A percentile compares a stretch with the other conserved stretches of the same genome.
Conservation (phyloP, 2,329 filamentous ascomycete species). For the Botryotinia globosa region DNA sequence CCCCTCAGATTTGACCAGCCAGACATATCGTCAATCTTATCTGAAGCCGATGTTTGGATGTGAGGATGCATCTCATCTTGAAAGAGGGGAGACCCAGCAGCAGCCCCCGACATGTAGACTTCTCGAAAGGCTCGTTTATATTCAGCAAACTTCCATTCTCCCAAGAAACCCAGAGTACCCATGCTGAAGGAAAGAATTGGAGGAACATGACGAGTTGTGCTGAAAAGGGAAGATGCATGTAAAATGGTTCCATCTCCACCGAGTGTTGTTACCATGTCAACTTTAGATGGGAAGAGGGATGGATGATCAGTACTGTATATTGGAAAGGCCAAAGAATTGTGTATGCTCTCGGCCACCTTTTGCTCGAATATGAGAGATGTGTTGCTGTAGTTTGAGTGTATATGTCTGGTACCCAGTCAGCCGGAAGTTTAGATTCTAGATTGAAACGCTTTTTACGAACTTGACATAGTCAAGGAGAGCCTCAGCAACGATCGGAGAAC, state of each 20-base stretch:
- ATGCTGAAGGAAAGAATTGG: constrained; percentile 95
- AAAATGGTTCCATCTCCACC: constrained; percentile 92
- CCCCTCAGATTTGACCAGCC: constrained; percentile 74
- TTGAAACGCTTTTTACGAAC: constrained; percentile 23
- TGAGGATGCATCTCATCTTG: constrained; percentile 37
- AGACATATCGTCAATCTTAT: constrained; percentile 40
- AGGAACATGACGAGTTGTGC: constrained; percentile 75
- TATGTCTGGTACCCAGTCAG: constrained; percentile 52
- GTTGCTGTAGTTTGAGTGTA: constrained; percentile 74
- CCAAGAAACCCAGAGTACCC: constrained; percentile 91
- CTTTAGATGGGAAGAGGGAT: constrained; percentile 65
- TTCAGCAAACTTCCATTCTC: constrained; percentile 93
- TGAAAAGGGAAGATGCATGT: constrained; percentile 82
- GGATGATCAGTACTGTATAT: constrained; percentile 55
- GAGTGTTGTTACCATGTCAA: constrained; percentile 85
- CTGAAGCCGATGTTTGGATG: constrained; percentile 25
- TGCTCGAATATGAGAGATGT: constrained; percentile 82
- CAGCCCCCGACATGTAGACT: constrained; percentile 78
- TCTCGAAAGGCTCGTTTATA: constrained; percentile 90
- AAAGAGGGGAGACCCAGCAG: constrained; percentile 38
- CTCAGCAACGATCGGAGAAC: constrained; percentile 43
- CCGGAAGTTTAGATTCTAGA: neutral
- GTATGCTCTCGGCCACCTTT: constrained; percentile 67
- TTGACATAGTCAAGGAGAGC: constrained; percentile 41
- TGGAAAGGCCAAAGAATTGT: constrained; percentile 68